Evolutionary conservation across 345 rosid species (phyloP).

Genomic region (rapeseed (Brassica napus)): Da-Ae NC_063451.1:44845501-44846000

Average conservation of each 20-base stretch:
- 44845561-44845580: constrained; percentile 22
- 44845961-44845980: constrained; percentile 11
- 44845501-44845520: constrained; percentile 99
- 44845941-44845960: not conserved
- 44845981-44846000: constrained; percentile 68
- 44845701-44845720: constrained; percentile 91
- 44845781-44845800: not conserved
- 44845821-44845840: constrained; percentile 97
- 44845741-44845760: constrained; percentile 27
- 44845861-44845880: constrained; percentile 95
- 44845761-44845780: not conserved
- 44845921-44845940: not conserved
- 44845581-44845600: constrained; percentile 4
- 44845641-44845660: constrained; percentile 96
- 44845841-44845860: constrained; percentile 74
- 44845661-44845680: constrained; percentile 99
- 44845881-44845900: constrained; percentile 99
- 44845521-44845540: constrained; percentile 96
- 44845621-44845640: constrained; percentile 46
- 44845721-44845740: constrained; percentile 90
- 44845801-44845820: constrained; percentile 31
- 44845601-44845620: constrained; percentile 16
- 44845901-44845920: constrained; percentile 34
- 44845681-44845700: constrained; percentile 95
- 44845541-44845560: constrained; percentile 86